Percentiles rank a stretch among this genome's conserved stretches.
phyloP scores from a whole-genome alignment of 257 asterid species.

The Solanum stenotomum region DNA sequence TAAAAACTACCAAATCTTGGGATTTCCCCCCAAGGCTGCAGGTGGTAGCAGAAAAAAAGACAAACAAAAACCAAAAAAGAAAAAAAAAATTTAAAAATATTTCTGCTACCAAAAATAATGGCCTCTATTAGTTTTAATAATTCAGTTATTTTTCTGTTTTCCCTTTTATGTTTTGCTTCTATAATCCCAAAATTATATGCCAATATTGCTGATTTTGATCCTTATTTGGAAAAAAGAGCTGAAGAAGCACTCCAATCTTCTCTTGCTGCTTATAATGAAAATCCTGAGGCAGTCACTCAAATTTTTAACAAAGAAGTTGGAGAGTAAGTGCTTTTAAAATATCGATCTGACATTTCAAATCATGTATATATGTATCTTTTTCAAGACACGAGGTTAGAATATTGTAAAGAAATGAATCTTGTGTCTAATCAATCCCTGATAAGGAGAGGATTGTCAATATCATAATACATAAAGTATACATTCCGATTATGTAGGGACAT shows the following conservation, averaged over 20 bases:
- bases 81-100: too few relatives aligned
- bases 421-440: neutral
- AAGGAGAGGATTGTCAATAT: neutral
- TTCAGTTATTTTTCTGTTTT: neutral
- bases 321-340: constrained; percentile 29
- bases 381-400: neutral
- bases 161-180: neutral
- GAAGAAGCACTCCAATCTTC: constrained; percentile 37
- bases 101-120: neutral
- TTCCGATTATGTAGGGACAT: neutral
- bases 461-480: accelerated
- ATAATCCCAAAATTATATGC: constrained; percentile 24
- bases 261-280: constrained; percentile 34
- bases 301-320: constrained; percentile 46
- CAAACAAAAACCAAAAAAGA: neutral
- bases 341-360: too few relatives aligned
- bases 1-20: neutral
- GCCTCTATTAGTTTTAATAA: neutral
- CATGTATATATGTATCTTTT: neutral
- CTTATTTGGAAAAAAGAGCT: constrained; percentile 31
- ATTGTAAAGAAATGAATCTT: neutral
- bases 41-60: neutral
- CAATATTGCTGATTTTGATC: constrained; percentile 37
- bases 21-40: neutral
- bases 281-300: constrained; percentile 45